These are phyloP conservation scores for Phoma sp. DNA, from an alignment of 2,329 filamentous ascomycete species.

Conservation along the genomic window DNA sequence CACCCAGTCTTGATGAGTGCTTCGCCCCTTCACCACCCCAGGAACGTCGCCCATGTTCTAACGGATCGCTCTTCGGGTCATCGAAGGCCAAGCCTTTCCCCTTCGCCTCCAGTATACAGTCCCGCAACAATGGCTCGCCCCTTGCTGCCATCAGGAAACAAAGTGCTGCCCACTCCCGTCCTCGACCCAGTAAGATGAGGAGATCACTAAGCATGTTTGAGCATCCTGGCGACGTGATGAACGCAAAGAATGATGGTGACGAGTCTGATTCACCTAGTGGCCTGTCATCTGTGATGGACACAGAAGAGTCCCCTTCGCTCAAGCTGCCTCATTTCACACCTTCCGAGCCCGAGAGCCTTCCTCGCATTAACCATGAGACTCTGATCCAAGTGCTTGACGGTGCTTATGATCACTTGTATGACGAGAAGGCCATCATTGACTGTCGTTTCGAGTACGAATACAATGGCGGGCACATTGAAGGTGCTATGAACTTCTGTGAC, in stretches of 20 bases:
- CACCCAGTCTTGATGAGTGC: slow-evolving; percentile 78
- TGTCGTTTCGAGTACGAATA: slow-evolving; percentile 99
- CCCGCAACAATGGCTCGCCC: slow-evolving; percentile 77
- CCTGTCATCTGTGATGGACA: slow-evolving; percentile 80
- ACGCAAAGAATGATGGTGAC: slow-evolving; percentile 69
- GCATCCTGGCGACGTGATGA: slow-evolving; percentile 85
- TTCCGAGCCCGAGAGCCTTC: slow-evolving; percentile 83
- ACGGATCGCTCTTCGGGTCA: slow-evolving; percentile 62
- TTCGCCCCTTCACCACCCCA: slow-evolving; percentile 82
- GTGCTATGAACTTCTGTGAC: slow-evolving; percentile 95
- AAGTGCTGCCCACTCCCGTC: slow-evolving; percentile 67
- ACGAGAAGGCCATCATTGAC: slow-evolving; percentile 87
- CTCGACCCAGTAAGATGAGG: slow-evolving; percentile 76
- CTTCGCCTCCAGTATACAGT: slow-evolving; percentile 58
- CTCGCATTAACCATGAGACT: slow-evolving; percentile 82
- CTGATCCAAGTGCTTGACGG: slow-evolving; percentile 89
- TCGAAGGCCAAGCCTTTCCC: slow-evolving; percentile 72
- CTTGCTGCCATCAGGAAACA: slow-evolving; percentile 72
- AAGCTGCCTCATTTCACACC: slow-evolving; percentile 86
- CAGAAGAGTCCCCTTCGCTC: slow-evolving; percentile 77
- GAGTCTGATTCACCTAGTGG: slow-evolving; percentile 61
- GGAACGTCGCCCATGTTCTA: slow-evolving; percentile 67
- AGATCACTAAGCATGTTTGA: slow-evolving; percentile 99
- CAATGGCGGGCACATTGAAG: slow-evolving; percentile 92
- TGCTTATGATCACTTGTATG: slow-evolving; percentile 77